A percentile compares a stretch with the other conserved stretches of the same genome.
Conservation (phyloP, 2,329 filamentous ascomycete genomes). For the Hymenotorrendiella dingleyae region DNA sequence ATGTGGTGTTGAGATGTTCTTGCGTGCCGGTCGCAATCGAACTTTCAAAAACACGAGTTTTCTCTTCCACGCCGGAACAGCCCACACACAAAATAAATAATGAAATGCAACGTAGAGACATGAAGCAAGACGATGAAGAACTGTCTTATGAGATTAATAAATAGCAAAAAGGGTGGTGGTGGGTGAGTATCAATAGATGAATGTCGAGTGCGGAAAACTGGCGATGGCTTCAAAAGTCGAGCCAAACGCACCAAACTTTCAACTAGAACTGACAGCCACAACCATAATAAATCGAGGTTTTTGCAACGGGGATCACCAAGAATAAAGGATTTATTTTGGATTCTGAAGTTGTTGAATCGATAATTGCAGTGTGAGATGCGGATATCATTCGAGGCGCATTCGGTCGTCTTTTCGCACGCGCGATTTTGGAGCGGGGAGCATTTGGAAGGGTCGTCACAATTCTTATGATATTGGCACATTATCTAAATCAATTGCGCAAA, state of each 20-base stretch:
- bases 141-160: background rate
- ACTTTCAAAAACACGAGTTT: conserved; percentile 12
- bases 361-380: background rate
- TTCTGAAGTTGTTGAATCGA: background rate
- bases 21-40: conserved; percentile 9
- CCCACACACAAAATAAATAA: conserved; percentile 5
- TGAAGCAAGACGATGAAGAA: conserved; percentile 3
- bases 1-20: background rate
- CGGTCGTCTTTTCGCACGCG: conserved; percentile 3
- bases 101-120: conserved; percentile 2
- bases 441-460: conserved; percentile 12
- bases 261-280: conserved; percentile 3
- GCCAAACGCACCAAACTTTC: conserved; percentile 3
- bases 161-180: conserved; percentile 13
- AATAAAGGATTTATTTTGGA: background rate
- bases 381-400: conserved; percentile 9
- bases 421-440: conserved; percentile 7
- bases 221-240: conserved; percentile 22
- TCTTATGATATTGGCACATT: conserved; percentile 10
- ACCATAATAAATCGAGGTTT: background rate
- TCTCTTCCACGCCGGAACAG: conserved; percentile 3
- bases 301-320: background rate
- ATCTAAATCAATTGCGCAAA: conserved; percentile 8
- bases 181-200: conserved; percentile 4
- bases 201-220: conserved; percentile 11